Evolutionary conservation across 2,329 filamentous ascomycete genomes (phyloP), one percentile per base, ranked within the genome.

Genomic region (Arachnopeziza araneosa): DNA sequence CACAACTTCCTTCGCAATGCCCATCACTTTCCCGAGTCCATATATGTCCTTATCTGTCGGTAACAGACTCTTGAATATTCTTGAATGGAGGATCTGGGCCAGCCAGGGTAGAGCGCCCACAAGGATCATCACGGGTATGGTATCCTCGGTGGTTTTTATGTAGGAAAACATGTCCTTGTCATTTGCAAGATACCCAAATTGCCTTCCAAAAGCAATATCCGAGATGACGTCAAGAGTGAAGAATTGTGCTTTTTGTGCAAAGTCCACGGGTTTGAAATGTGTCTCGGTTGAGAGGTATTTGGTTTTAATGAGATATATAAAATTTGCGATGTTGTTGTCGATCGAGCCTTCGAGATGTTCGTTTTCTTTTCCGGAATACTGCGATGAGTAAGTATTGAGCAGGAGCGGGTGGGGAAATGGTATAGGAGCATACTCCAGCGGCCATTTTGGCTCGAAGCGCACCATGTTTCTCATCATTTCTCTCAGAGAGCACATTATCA

Each of bases 171-270:
- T 73, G 61, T 83, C 80, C 1, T 72, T 67, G 64, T 83, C 79
- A 17, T 74, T 66, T 24, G 75, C 74, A 1, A 83, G 66, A 62
- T 78, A 79, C 12, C 81, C 80, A 63, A 83, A 82, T 0, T 75
- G 66, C 60, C 78, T 58, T 12, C 82, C 80, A 21, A 83, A 78
- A 0, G 79, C 79, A 24, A 83, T 71, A 50, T 82, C 77, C n/a
- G 78, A 79, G 53, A 84, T 81, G 1, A 80, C 79, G 59, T 85
- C 83, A 0, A 84, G 71, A 1, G 81, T 78, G 59, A 83, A 80
- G 73, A 77, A 83, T 24, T 81, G 79, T 1, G 78, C 77, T 63
- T 82, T 81, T 50, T 74, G 70, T 21, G 78, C 78, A 55, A 86
- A 70, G 64, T 85, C 81, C 60, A 84, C 72, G 0, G 74, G 74